Evolutionary conservation across 2,329 filamentous ascomycete genomes (phyloP).

Genomic region (Colletotrichum incanum): DNA sequence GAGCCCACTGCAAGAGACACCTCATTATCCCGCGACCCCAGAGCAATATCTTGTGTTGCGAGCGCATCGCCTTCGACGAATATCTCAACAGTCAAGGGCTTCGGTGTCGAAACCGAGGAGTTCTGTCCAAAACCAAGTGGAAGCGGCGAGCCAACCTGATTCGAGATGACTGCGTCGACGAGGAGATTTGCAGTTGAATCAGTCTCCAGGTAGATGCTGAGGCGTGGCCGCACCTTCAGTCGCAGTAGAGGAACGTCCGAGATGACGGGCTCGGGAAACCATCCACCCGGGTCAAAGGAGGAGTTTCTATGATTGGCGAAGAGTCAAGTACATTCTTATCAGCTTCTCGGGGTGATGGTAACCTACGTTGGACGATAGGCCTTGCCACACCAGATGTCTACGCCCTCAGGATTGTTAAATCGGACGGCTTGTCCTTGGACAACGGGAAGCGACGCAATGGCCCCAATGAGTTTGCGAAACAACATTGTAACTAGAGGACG

Average conservation of each 20-base stretch:
- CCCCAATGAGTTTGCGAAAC: not conserved
- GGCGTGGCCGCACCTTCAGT: slow-evolving; percentile 61
- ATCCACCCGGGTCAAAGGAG: slow-evolving; percentile 62
- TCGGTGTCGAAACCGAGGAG: slow-evolving; percentile 44
- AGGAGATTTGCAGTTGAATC: slow-evolving; percentile 60
- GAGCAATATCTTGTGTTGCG: slow-evolving; percentile 51
- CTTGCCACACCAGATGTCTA: slow-evolving; percentile 42
- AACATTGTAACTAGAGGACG: not conserved
- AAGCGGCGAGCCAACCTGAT: slow-evolving; percentile 57
- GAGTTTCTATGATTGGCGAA: slow-evolving; percentile 49
- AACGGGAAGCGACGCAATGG: not conserved
- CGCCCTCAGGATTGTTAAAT: slow-evolving; percentile 37
- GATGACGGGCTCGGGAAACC: slow-evolving; percentile 55
- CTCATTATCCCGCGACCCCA: slow-evolving; percentile 54
- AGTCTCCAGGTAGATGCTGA: slow-evolving; percentile 62
- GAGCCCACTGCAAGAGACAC: slow-evolving; percentile 56
- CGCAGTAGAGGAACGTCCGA: slow-evolving; percentile 55
- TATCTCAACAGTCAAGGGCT: slow-evolving; percentile 56
- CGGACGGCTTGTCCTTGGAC: slow-evolving; percentile 25
- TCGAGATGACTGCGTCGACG: slow-evolving; percentile 60
- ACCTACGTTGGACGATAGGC: slow-evolving; percentile 37
- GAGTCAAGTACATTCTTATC: not conserved
- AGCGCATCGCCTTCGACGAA: slow-evolving; percentile 51
- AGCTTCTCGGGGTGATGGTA: not conserved
- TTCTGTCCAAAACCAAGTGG: slow-evolving; percentile 42